phyloP scores from a whole-genome alignment of 257 asterid genomes.

The Paraleonurus japonicus region DNA sequence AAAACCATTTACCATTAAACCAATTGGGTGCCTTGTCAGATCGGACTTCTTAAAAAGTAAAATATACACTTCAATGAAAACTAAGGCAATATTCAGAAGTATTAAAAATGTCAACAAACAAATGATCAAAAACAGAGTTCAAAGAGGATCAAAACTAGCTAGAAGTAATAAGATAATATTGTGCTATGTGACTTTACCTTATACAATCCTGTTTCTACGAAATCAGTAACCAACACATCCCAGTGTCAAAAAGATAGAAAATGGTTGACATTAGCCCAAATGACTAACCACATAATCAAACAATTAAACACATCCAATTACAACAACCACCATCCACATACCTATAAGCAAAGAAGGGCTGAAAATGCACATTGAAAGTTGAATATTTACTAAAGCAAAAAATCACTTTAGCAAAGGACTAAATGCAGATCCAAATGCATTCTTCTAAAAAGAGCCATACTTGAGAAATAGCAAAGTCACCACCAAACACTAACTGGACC shows the following conservation, averaged over 20 bases:
- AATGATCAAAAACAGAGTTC: no score
- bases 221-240: neutral
- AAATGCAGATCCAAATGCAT: neutral
- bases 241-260: neutral
- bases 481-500: no score
- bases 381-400: neutral
- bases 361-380: neutral
- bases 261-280: neutral
- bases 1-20: neutral
- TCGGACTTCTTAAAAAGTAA: neutral
- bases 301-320: neutral
- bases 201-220: neutral
- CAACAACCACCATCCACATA: neutral
- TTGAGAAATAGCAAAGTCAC: no score
- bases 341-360: neutral
- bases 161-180: no score
- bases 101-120: no score
- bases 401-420: neutral
- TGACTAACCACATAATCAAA: neutral
- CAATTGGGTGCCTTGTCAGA: no score
- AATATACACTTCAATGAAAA: neutral
- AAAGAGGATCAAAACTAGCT: no score
- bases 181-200: no score
- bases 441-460: neutral
- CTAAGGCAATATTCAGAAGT: neutral